Evolutionary conservation across 805 yeast species (phyloP).

Genomic region (Priceomyces haplophilus): DNA sequence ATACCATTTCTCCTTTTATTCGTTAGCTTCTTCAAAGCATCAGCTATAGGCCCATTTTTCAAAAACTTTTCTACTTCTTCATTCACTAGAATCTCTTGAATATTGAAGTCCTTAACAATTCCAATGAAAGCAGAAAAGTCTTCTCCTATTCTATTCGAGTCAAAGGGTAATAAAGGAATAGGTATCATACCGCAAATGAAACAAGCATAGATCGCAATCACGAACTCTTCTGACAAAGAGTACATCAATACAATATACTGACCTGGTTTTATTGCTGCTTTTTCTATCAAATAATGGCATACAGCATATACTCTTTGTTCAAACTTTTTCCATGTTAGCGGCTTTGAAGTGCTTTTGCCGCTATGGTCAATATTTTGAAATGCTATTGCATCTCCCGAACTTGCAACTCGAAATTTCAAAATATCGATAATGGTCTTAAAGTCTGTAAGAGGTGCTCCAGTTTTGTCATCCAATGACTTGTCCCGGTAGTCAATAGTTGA

Average conservation of each 20-base stretch:
- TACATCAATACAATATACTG: constrained; percentile 78
- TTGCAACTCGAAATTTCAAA: constrained; percentile 71
- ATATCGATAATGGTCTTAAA: constrained; percentile 71
- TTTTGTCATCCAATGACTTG: constrained; percentile 72
- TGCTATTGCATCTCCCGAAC: constrained; percentile 78
- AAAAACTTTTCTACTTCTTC: constrained; percentile 66
- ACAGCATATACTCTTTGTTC: constrained; percentile 75
- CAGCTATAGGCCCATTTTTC: constrained; percentile 64
- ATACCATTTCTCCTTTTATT: constrained; percentile 38
- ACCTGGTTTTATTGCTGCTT: constrained; percentile 62
- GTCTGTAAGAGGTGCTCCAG: constrained; percentile 69
- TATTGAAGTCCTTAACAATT: constrained; percentile 67
- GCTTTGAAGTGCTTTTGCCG: constrained; percentile 35
- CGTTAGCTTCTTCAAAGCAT: constrained; percentile 51
- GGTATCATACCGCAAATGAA: constrained; percentile 76
- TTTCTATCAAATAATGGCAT: constrained; percentile 65
- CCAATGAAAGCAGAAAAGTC: constrained; percentile 67
- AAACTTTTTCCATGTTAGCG: constrained; percentile 71
- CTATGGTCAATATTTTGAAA: constrained; percentile 45
- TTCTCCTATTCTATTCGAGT: constrained; percentile 62
- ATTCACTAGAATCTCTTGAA: constrained; percentile 72
- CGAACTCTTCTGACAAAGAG: constrained; percentile 82
- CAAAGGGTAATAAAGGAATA: constrained; percentile 72
- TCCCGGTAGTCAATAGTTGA: constrained; percentile 81
- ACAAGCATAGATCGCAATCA: constrained; percentile 83